Evolutionary conservation across 1,284 basidiomycete species (phyloP).

Genomic region (Melanopsichium pennsylvanicum): DNA sequence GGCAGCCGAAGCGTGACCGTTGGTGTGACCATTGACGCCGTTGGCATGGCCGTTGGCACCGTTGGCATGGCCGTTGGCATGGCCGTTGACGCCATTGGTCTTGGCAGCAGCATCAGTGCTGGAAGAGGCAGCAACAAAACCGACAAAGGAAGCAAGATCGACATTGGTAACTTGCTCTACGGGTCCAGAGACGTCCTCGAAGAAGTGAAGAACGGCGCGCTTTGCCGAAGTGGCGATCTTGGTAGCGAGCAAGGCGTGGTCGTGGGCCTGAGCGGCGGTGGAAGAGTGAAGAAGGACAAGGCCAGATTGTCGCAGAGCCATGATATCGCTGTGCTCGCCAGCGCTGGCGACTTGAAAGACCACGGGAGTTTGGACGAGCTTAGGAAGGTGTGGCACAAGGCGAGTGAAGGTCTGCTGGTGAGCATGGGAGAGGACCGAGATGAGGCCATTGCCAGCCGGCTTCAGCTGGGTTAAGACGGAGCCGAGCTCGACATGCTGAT

Average conservation of each 20-base stretch:
- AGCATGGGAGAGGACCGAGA: constrained; percentile 49
- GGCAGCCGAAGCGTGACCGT: constrained; percentile 37
- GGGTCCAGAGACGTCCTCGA: constrained; percentile 68
- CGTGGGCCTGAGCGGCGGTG: constrained; percentile 75
- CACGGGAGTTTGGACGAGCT: constrained; percentile 50
- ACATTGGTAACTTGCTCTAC: constrained; percentile 65
- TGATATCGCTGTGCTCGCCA: constrained; percentile 72
- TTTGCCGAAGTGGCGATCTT: constrained; percentile 73
- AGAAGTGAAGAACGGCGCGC: constrained; percentile 80
- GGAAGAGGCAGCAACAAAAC: constrained; percentile 29
- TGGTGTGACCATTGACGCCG: constrained; percentile 41
- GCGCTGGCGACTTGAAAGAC: constrained; percentile 57
- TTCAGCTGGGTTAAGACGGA: constrained; percentile 45
- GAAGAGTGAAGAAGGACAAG: constrained; percentile 74
- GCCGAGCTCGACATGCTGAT: constrained; percentile 46
- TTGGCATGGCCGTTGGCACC: constrained; percentile 66
- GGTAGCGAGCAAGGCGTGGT: constrained; percentile 77
- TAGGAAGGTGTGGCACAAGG: constrained; percentile 58
- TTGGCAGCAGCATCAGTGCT: constrained; percentile 65
- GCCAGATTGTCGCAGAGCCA: constrained; percentile 72
- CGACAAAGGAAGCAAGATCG: constrained; percentile 46
- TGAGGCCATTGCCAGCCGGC: constrained; percentile 39
- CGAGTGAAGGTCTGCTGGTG: constrained; percentile 52
- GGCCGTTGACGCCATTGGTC: constrained; percentile 66
- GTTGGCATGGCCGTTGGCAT: constrained; percentile 66